A percentile compares a stretch with the other conserved stretches of the same genome.
These are phyloP conservation scores for Boehmeria nivea DNA, from an alignment of 306 rosid genomes.

Conservation along the genomic window DNA sequence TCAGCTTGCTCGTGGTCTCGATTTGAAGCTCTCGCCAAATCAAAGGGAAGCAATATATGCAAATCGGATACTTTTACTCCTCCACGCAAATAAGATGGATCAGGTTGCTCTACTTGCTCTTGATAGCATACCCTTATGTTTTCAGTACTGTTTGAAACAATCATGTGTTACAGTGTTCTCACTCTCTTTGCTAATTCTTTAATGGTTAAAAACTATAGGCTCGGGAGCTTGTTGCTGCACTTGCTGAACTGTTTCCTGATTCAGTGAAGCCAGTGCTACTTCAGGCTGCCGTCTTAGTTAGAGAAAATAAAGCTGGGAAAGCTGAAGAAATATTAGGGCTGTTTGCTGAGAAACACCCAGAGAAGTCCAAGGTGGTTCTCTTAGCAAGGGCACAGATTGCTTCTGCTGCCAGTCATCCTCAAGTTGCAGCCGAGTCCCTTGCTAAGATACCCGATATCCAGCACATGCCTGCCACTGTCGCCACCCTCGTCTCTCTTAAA, in stretches of 20 bases:
- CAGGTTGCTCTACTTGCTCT: constrained; percentile 49
- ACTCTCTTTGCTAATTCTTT: constrained; percentile 21
- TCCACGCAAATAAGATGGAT: constrained; percentile 83
- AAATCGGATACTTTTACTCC: constrained; percentile 80
- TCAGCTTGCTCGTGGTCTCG: constrained; percentile 64
- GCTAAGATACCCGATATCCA: constrained; percentile 74
- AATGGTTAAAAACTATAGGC: constrained; percentile 42
- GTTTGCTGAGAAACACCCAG: constrained; percentile 74
- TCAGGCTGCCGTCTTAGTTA: constrained; percentile 80
- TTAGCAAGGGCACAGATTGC: constrained; percentile 93
- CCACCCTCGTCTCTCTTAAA: constrained; percentile 84
- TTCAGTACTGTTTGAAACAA: neutral
- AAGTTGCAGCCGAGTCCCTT: constrained; percentile 84
- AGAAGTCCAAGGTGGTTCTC: constrained; percentile 58
- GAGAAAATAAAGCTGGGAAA: constrained; percentile 88
- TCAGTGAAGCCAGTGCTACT: constrained; percentile 64
- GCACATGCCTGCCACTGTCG: constrained; percentile 92
- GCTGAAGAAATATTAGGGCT: constrained; percentile 84
- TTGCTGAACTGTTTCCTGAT: constrained; percentile 73
- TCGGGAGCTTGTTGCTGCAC: constrained; percentile 72
- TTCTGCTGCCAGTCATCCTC: constrained; percentile 83
- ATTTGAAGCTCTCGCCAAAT: constrained; percentile 62
- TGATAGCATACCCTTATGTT: constrained; percentile 4
- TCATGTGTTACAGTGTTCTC: constrained; percentile 9
- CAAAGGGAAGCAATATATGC: constrained; percentile 75